Conservation (phyloP, 257 asterid genomes). For the Jacaranda copaia region DNA sequence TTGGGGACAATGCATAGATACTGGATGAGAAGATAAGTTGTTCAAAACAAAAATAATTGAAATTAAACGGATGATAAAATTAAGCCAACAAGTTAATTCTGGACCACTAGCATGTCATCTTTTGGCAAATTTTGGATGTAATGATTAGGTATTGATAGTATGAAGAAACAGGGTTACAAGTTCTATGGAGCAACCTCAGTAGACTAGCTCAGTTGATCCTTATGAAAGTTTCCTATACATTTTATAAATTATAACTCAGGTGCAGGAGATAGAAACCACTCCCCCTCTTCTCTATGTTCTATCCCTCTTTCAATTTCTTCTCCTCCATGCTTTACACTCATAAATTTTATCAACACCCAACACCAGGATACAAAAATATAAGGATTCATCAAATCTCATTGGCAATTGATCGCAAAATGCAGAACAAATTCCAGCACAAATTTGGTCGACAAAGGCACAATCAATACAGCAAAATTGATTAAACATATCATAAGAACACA, state of each 20-base stretch:
- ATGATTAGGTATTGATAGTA: neutral
- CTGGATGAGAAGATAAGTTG: no score
- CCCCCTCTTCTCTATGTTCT: neutral
- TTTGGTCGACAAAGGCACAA: neutral
- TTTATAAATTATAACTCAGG: neutral
- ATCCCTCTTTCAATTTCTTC: neutral
- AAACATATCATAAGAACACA: conserved; percentile 14
- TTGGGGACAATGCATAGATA: no score
- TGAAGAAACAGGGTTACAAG: neutral
- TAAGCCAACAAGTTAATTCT: no score
- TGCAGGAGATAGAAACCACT: neutral
- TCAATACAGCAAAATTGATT: neutral
- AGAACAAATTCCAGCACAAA: neutral
- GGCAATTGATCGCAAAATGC: neutral
- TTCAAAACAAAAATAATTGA: no score
- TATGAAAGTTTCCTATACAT: neutral
- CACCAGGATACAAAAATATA: neutral
- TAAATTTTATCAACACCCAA: conserved; percentile 14
- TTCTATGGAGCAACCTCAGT: neutral
- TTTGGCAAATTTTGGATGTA: neutral
- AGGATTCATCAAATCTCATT: neutral
- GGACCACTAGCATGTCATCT: no score
- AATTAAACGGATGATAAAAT: no score
- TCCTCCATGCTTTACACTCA: neutral
- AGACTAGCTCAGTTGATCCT: neutral